Evolutionary conservation across 768 basidiomycete species (phyloP), one percentile per base, ranked within the genome.

Genomic region (Rhizopogon sp.): DNA sequence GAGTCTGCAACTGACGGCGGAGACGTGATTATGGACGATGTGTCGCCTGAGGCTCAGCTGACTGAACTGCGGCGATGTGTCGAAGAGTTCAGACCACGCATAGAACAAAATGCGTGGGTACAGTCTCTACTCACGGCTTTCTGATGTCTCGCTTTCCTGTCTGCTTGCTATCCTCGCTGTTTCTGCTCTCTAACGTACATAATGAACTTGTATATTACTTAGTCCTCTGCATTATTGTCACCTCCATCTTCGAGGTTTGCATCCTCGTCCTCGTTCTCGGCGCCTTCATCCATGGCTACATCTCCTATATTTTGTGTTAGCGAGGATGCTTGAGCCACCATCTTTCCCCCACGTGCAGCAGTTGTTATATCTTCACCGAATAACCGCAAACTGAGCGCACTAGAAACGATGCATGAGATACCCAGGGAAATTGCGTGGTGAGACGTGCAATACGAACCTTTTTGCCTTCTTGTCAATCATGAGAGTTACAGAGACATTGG

Each of bases 391-490:
- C 91, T 93, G 57, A 98, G 74, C 2, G 93, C 93, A 64, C 95
- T 98, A 33, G 7, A 7, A 46, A 20, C 17, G 57, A 3, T 8
- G 13, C 35, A 35, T 55, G 51, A 11, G 39, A 51, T 25, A 44
- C 52, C 50, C 46, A 47, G 40, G 50, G 39, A 56, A 35, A 50
- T 41, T 17, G 11, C 10, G 43, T 39, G 4, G 9, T 1, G 33
- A 4, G 8, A 37, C 8, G 20, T 40, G n/a, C 33, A 2, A 16
- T 8, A 67, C 75, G 10, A 43, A 93, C 95, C 88, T 92, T 73
- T 98, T 98, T 25, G 93, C 91, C 65, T 90, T 90, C 71, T 98
- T 99, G 72, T 98, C 94, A 52, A 97, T 84, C 93, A 98, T 93
- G 55, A 98, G 76, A 0, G 88, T 84, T 51, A 96, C 67, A 0